Evolutionary conservation across 2,329 filamentous ascomycete genomes (phyloP), one percentile per base, ranked within the genome.

Genomic region (Knufia fluminis): DNA sequence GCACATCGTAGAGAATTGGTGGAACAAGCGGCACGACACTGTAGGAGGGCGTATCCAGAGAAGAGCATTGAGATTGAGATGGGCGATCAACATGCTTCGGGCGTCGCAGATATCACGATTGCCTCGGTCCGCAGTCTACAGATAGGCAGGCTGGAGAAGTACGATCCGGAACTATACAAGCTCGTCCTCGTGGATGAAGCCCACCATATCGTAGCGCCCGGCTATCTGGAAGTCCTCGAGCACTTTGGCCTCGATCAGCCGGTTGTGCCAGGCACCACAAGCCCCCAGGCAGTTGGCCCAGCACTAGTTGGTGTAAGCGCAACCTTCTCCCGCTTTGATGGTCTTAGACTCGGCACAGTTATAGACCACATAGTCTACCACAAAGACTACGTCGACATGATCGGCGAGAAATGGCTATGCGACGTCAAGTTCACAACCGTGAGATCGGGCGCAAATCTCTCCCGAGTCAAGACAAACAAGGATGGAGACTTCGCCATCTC

Each of bases 301-400:
- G 77, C 80, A 16, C 71, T 98, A 12, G 83, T 98, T 10, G 92
- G 92, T 3, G 90, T 98, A 2, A 96, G 91, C 8, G 92, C 92
- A 2, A 84, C 81, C 1, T 75, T 84, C 55, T 80, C 78, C n/a
- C 69, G 91, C 42, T 88, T 88, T 52, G 91, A 97, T 62, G 91
- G 91, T 0, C 70, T 94, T 26, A 81, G 79, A 52, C 73, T 97
- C 1, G 90, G 90, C 1, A 75, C 83, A 10, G 90, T 85, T 26
- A 92, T 97, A 59, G 91, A 97, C 59, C 85, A 94, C 61, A 95
- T 97, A 53, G 91, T 96, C 42, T 97, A 95, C 60, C 91, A 97
- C 66, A 92, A 89, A 57, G 82, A 86, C 60, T 88, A 85, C 54
- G 72, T 85, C 24, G 83, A 86, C 55, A 85, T 86, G 82, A 86